A percentile compares a stretch with the other conserved stretches of the same genome.
Evolutionary conservation across 306 rosid genomes (phyloP).

Genomic region (Hippophae gyantsensis): DNA sequence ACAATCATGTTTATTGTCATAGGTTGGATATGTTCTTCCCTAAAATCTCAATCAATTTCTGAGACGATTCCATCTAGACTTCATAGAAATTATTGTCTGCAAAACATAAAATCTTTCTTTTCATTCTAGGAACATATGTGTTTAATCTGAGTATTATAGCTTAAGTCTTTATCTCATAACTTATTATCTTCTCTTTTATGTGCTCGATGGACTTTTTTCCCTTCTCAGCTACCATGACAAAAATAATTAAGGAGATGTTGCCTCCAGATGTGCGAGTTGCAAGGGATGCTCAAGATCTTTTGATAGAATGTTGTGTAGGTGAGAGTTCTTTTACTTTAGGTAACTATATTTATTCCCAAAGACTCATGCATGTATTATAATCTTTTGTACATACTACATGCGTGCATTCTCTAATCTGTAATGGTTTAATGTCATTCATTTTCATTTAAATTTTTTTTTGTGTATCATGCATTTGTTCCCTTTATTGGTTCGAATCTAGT

Average conservation of each 20-base stretch:
- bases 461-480: too few species aligned
- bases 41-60: too few species aligned
- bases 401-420: too few species aligned
- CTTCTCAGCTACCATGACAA: conserved; percentile 89
- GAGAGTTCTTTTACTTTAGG: conserved; percentile 11
- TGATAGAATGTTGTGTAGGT: conserved; percentile 99
- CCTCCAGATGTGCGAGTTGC: conserved; percentile 98
- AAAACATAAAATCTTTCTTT: background rate
- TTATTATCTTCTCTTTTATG: background rate
- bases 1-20: too few species aligned
- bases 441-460: too few species aligned
- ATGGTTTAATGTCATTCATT: too few species aligned
- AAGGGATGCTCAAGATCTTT: conserved; percentile 94
- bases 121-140: background rate
- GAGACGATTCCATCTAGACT: too few species aligned
- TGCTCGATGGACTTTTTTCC: background rate
- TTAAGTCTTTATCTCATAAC: background rate
- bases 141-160: background rate
- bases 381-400: too few species aligned
- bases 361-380: background rate
- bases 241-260: conserved; percentile 95
- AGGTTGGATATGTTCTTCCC: too few species aligned
- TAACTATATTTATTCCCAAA: background rate
- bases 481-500: too few species aligned
- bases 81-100: too few species aligned